Evolutionary conservation across 78 protist genomes (phyloP), one percentile per base, ranked within the genome.

Genomic region (Polysphondylium violaceum): DNA sequence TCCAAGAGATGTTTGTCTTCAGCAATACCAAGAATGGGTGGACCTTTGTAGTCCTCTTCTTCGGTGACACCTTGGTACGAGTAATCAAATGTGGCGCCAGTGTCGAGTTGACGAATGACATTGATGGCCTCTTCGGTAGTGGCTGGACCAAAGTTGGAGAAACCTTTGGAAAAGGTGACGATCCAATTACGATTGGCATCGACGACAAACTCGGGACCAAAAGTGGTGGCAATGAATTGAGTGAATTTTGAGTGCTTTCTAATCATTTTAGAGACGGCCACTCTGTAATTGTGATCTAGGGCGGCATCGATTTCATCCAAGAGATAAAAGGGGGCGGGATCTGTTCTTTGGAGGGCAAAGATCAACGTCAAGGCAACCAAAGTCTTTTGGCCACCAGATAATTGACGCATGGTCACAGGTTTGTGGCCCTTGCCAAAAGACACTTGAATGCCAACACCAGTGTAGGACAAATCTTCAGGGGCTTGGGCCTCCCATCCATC

Each of bases 291-390:
- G 3, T 93, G 90, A 88, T 99, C 99, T 25, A 99, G 95, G 7
- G 97, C 98, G 14, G 99, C 95, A 73, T 99, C 99, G 43, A 99
- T 95, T 94, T 99, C 99, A 72, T 99, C 99, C 60, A 99, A 97
- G 5, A 98, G 79, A 72, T 99, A 99, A 92, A 99, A 99, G 23
- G 99, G 99, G 2, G 99, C 99, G 0, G 99, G 99, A 60, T 98
- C 99, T 11, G 97, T 86, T n/a, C 94, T 78, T 83, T 99, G 99
- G 27, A 99, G 98, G 17, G 99, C 99, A 27, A 99, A 98, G 40
- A 99, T 98, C 23, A 99, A 71, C 3, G 98, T 83, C 8, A 99
- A 95, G n/a, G 99, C 98, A 2, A 98, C 99, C 23, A 99, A 50
- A n/a, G 99, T 76, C 90, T 98, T 98, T 91, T 99, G 99, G 74